These are phyloP conservation scores for Phyllachora maydis DNA, from an alignment of 2,329 filamentous ascomycete species.

Conservation along the genomic window DNA sequence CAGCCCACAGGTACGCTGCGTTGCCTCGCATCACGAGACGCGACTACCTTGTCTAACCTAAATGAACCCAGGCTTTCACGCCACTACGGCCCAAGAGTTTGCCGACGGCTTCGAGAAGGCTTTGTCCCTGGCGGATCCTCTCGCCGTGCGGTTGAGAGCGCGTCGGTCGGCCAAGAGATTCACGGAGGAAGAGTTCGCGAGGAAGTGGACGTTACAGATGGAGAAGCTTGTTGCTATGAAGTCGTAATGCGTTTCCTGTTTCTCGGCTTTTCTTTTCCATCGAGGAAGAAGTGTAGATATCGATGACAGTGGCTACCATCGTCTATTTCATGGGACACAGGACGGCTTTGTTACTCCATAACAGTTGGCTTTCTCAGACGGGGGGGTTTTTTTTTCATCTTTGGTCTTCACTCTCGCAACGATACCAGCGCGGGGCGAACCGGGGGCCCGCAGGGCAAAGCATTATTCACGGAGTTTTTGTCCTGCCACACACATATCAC, in stretches of 20 bases:
- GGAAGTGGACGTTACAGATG: slow-evolving; percentile 59
- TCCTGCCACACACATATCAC: no score
- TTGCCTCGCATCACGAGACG: background rate
- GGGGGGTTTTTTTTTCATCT: slow-evolving; percentile 2
- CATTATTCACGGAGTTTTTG: no score
- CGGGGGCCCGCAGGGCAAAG: no score
- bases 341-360: no score
- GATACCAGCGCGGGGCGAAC: no score
- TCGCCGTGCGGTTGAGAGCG: slow-evolving; percentile 57
- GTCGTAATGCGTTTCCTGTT: slow-evolving; percentile 1
- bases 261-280: background rate
- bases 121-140: slow-evolving; percentile 47
- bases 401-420: no score
- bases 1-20: slow-evolving; percentile 45
- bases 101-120: slow-evolving; percentile 64
- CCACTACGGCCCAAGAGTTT: slow-evolving; percentile 58
- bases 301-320: no score
- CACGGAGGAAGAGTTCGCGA: slow-evolving; percentile 67
- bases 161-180: slow-evolving; percentile 65
- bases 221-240: slow-evolving; percentile 38
- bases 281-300: background rate
- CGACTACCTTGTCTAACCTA: no score
- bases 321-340: no score
- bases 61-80: slow-evolving; percentile 61
- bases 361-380: no score